A percentile compares a stretch with the other conserved stretches of the same genome.
Conservation (phyloP, 225 moss, liverwort and hornwort species). For the Pleurozium schreberi region DNA sequence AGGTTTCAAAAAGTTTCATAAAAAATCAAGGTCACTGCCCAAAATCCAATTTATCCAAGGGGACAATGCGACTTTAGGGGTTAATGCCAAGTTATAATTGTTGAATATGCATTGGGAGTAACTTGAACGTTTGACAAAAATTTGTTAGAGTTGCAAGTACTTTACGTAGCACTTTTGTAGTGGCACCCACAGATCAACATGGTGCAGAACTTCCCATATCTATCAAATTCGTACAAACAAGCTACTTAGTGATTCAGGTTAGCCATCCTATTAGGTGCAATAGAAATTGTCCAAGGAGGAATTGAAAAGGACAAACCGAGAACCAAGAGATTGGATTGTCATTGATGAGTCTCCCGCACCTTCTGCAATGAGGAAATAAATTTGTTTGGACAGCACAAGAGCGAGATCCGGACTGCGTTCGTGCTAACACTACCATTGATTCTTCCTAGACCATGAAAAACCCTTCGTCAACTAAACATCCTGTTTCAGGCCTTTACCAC, state of each 20-base stretch:
- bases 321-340: neutral
- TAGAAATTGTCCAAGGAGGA: neutral
- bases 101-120: neutral
- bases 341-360: neutral
- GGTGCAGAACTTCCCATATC: neutral
- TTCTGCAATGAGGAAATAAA: neutral
- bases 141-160: neutral
- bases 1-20: too few relatives aligned
- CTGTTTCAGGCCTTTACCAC: too few relatives aligned
- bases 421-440: too few relatives aligned
- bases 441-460: neutral
- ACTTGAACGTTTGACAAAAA: neutral
- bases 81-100: neutral
- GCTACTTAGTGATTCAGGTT: too few relatives aligned
- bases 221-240: neutral
- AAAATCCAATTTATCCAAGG: too few relatives aligned
- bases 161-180: fast-evolving
- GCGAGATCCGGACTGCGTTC: neutral
- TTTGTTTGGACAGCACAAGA: neutral
- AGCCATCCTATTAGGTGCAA: neutral
- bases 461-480: neutral
- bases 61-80: too few relatives aligned
- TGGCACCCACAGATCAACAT: too few relatives aligned
- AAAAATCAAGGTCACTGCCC: too few relatives aligned
- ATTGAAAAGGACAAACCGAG: neutral